A percentile compares a stretch with the other conserved stretches of the same genome.
phyloP scores from a whole-genome alignment of 2,329 filamentous ascomycete species.

The Atkinsonella hypoxylon region DNA sequence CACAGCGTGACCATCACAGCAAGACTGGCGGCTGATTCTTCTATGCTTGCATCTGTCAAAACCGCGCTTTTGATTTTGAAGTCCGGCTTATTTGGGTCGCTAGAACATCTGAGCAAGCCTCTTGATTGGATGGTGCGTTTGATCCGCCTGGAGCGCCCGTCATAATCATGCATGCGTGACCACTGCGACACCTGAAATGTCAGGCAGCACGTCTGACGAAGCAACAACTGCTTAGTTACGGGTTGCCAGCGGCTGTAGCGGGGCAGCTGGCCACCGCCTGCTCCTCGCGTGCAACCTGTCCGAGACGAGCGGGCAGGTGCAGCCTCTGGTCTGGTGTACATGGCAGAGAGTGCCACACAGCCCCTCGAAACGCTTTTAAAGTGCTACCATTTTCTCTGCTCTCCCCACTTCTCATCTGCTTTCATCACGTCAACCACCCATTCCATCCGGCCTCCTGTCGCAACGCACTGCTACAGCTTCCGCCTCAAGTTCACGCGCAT shows the following conservation, averaged over 20 bases:
- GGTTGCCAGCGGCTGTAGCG: neutral
- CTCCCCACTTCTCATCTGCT: conserved; percentile 4
- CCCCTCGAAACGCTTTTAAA: neutral
- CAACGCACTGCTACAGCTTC: conserved; percentile 4
- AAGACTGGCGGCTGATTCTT: no score
- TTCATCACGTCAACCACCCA: conserved; percentile 2
- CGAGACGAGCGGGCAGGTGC: neutral
- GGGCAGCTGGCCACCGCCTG: conserved; percentile 2
- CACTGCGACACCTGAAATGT: neutral
- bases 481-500: conserved; percentile 1
- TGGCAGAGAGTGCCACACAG: no score
- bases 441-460: conserved; percentile 3
- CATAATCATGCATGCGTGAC: no score
- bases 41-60: no score
- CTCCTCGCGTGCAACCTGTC: neutral
- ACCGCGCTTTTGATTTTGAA: no score
- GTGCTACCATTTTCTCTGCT: conserved; percentile 3
- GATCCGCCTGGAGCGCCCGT: no score
- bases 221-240: no score
- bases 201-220: neutral
- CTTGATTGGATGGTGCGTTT: no score
- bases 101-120: no score
- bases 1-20: no score
- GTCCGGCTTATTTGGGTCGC: no score
- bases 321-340: no score